Base-by-base conservation (phyloP, 345 rosid genomes). In the Salix udensis region DNA sequence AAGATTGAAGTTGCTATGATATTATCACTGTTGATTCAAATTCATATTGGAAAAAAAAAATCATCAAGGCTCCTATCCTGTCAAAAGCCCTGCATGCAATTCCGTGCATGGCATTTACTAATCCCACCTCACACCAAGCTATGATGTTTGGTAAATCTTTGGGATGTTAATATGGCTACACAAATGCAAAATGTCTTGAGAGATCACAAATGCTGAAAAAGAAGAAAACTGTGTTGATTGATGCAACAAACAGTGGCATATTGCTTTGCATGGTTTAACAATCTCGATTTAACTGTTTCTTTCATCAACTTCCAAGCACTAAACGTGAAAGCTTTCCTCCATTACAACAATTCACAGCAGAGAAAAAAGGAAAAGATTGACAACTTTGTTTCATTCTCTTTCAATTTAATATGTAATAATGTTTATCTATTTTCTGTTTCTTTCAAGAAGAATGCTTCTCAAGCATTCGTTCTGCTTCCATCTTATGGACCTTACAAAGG, bases 391-490 rank as follows among this genome's bases (percentile, higher is more conserved):
- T 77, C 66, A 73, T 76, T 73, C 70, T 74, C 69, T 42, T 74
- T 84, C 61, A 77, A 52, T 73, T 79, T 44, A 77, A 24, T 72
- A 73, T 69, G 60, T 31, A 30, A 62, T 15, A 30, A 6, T 68
- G 69, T 70, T 71, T 70, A 46, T 73, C 68, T 65, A 74, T 74
- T 70, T 68, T 73, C 30, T n/a, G 60, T 83, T 48, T n/a, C 81
- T 84, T 80, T 76, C 76, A 30, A 77, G 75, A 78, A 71, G 76
- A 85, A 81, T 76, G 76, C 23, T 72, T 68, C 30, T 53, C 64
- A 30, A 12, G 39, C 65, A 34, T 68, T 37, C 50, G 14, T 69
- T 53, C 70, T 23, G 50, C 61, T 75, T 21, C 14, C 13, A 71
- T 66, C 70, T 75, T 31, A 61, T 70, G 77, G 67, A 64, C 77